Conservation (phyloP, 305 asterid species). For the Fraxinus floribunda region DNA sequence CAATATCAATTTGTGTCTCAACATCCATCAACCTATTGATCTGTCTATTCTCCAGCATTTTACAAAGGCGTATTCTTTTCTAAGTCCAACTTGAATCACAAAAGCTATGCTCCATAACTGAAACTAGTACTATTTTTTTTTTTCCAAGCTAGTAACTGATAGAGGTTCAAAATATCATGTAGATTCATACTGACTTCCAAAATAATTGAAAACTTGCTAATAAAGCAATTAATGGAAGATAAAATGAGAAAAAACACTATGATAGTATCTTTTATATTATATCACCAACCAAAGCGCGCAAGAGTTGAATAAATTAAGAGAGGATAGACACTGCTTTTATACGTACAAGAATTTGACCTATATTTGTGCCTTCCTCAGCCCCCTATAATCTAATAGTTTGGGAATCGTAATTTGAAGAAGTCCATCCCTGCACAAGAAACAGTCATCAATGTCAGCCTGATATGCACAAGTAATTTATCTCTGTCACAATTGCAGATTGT, state of each 20-base stretch:
- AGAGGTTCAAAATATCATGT: not conserved
- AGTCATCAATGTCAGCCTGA: not conserved
- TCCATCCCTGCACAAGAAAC: conserved; percentile 55
- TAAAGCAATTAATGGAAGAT: not conserved
- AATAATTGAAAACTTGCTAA: not conserved
- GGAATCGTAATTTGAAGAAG: conserved; percentile 54
- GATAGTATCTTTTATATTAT: not conserved
- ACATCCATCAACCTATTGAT: not conserved
- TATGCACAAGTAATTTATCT: not conserved
- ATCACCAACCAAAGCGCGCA: not conserved
- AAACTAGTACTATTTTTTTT: not conserved
- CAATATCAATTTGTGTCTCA: not conserved
- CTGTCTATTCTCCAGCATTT: too few species aligned
- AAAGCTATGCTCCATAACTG: not conserved
- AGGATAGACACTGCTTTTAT: not conserved
- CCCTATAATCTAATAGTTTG: conserved; percentile 40
- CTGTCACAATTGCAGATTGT: not conserved
- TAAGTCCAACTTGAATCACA: not conserved
- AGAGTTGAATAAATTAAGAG: not conserved
- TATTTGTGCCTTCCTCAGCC: conserved; percentile 3
- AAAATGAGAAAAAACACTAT: not conserved
- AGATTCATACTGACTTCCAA: not conserved
- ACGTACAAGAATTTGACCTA: not conserved
- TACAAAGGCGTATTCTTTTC: too few species aligned
- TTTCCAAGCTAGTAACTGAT: not conserved